Base-by-base conservation (phyloP, 768 basidiomycete species). In the Royoungia palumana region DNA sequence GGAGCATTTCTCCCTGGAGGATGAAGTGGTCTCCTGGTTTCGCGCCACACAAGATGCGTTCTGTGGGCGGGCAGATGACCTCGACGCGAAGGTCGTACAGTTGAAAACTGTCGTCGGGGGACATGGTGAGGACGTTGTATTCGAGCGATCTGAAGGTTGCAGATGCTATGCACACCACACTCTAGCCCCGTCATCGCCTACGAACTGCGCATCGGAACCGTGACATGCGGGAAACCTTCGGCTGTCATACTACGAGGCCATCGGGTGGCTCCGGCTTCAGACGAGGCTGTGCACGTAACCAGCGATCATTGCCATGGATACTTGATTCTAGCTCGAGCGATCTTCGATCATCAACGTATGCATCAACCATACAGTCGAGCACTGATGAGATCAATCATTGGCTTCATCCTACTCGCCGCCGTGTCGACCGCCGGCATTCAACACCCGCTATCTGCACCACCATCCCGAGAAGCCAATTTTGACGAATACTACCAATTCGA, bases 41-140 rank as follows among this genome's bases (percentile, higher is more conserved):
- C 9, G 83, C 83, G 2, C 84, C 82, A 49, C 85, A 85, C 36
- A 84, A 60, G 46, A 83, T 78, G 36, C 74, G 76, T 57, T 72
- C 71, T 24, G 74, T 78, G 0, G 77, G 72, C 0, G 83, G 81
- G 52, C 82, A 82, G 21, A 85, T 60, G 0, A 81, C 77, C 55
- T 85, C 80, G 24, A 85, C 76, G 9, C 75, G 77, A 22, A 87
- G 75, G 53, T 86, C 84, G 57, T 82, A 85, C 11, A 87, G 68
- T 47, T 78, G 68, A 57, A 85, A 86, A 2, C 64, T 60, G 57
- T 81, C 81, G 46, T 70, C 30, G 11, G 44, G 49, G 1, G 50
- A 7, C 54, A 53, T 50, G 35, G 17, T 20, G 11, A 11, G 17
- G 27, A 12, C 14, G n/a, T n/a, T n/a, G n/a, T n/a, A n/a, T n/a